phyloP scores from a whole-genome alignment of 2,329 filamentous ascomycete species.

The Phoma sp. region DNA sequence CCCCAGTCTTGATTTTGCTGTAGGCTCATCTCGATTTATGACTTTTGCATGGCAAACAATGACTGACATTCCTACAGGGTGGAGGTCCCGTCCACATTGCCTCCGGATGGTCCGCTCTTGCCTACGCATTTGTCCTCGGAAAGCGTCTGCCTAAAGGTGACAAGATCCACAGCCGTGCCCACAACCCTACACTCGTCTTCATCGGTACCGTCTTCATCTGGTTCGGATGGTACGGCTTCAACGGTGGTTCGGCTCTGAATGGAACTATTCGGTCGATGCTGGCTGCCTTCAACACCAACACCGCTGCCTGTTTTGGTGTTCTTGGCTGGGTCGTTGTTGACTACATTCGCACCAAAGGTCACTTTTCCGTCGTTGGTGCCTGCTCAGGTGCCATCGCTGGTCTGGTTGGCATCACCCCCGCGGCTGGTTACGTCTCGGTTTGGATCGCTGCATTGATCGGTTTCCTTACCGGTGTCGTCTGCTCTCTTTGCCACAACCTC shows the following conservation, averaged over 20 bases:
- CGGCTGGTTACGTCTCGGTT: slow-evolving; percentile 60
- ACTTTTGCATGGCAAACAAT: neutral
- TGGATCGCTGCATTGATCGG: slow-evolving; percentile 65
- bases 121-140: slow-evolving; percentile 69
- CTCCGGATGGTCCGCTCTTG: slow-evolving; percentile 67
- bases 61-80: slow-evolving; percentile 32
- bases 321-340: slow-evolving; percentile 63
- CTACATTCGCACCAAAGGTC: slow-evolving; percentile 59
- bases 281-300: slow-evolving; percentile 66
- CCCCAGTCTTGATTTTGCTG: slow-evolving; percentile 66
- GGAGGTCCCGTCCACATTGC: slow-evolving; percentile 71
- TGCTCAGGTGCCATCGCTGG: slow-evolving; percentile 67
- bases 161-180: slow-evolving; percentile 62
- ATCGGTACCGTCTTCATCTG: slow-evolving; percentile 71
- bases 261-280: slow-evolving; percentile 62
- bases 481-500: slow-evolving; percentile 58
- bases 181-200: slow-evolving; percentile 70
- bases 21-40: neutral
- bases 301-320: slow-evolving; percentile 62
- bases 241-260: slow-evolving; percentile 60
- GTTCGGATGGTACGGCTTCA: slow-evolving; percentile 70
- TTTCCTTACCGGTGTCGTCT: slow-evolving; percentile 62
- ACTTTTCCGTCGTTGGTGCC: slow-evolving; percentile 63
- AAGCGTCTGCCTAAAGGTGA: slow-evolving; percentile 61
- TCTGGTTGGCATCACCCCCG: slow-evolving; percentile 67